Conservation (phyloP, 1,284 basidiomycete species). For the Heterobasidion occidentale region DNA sequence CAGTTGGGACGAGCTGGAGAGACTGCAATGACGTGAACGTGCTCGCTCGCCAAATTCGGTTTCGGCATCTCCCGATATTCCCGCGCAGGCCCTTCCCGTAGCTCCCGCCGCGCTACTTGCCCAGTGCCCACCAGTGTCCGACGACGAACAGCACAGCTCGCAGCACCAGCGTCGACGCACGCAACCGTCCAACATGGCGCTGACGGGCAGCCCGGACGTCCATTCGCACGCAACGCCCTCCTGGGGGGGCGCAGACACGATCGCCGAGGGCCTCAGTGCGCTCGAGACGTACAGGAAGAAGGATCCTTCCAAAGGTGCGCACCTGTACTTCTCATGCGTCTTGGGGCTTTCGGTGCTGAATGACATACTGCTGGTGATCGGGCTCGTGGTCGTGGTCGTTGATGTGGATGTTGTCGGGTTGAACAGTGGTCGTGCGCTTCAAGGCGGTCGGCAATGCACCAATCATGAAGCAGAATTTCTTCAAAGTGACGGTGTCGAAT, state of each 20-base stretch:
- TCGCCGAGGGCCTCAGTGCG: conserved; percentile 51
- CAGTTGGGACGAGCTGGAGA: no score
- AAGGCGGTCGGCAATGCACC: conserved; percentile 98
- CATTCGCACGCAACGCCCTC: conserved; percentile 26
- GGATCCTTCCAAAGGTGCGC: conserved; percentile 72
- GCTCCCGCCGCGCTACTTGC: neutral
- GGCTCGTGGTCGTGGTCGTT: neutral
- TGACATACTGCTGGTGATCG: no score
- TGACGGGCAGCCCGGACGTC: conserved; percentile 33
- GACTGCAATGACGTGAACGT: no score
- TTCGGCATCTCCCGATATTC: neutral
- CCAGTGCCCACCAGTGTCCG: neutral
- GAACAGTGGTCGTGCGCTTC: conserved; percentile 89
- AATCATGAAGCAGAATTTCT: conserved; percentile 98
- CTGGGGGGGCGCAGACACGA: conserved; percentile 28
- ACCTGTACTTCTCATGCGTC: neutral
- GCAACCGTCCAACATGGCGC: conserved; percentile 7
- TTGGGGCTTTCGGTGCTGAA: neutral
- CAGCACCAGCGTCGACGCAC: neutral
- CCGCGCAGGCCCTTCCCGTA: no score
- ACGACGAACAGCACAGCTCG: no score
- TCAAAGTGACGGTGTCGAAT: conserved; percentile 94
- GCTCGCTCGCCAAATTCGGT: no score
- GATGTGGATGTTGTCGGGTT: neutral
- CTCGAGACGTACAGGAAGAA: conserved; percentile 82